A percentile compares a stretch with the other conserved stretches of the same genome.
Evolutionary conservation across 106 monocot species (phyloP).

Genomic region (Amphibolis antarctica): DNA sequence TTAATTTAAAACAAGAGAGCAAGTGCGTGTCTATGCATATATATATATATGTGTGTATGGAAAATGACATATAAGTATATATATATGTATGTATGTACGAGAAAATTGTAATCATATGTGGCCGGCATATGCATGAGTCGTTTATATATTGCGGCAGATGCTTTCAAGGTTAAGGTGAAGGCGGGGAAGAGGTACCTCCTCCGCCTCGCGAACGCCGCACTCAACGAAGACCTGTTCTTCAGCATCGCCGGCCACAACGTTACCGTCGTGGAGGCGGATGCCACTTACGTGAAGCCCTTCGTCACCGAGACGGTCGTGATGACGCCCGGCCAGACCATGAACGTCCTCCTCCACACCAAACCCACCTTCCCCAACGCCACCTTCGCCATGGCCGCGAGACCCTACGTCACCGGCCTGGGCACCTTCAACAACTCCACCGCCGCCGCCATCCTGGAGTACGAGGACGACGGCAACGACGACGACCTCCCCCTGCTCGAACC

Average conservation of each 20-base stretch:
- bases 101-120: not conserved
- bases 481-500: not conserved
- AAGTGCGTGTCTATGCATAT: too few species aligned
- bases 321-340: slow-evolving; percentile 39
- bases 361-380: slow-evolving; percentile 4
- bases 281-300: slow-evolving; percentile 40
- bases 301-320: slow-evolving; percentile 20
- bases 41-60: too few species aligned
- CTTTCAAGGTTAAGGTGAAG: slow-evolving; percentile 46
- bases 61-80: too few species aligned
- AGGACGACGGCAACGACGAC: not conserved
- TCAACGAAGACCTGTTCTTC: slow-evolving; percentile 53
- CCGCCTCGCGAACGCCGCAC: slow-evolving; percentile 42
- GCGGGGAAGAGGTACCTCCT: slow-evolving; percentile 40
- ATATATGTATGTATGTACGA: too few species aligned
- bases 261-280: slow-evolving; percentile 39
- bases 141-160: slow-evolving; percentile 16
- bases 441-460: slow-evolving; percentile 3
- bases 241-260: slow-evolving; percentile 38
- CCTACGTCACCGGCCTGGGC: slow-evolving; percentile 4
- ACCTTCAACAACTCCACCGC: slow-evolving; percentile 14
- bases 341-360: slow-evolving; percentile 14
- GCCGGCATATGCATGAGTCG: not conserved
- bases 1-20: too few species aligned
- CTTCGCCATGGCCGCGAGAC: slow-evolving; percentile 14